Conservation (phyloP, 106 monocot species). For the Gastrodia elata region DNA sequence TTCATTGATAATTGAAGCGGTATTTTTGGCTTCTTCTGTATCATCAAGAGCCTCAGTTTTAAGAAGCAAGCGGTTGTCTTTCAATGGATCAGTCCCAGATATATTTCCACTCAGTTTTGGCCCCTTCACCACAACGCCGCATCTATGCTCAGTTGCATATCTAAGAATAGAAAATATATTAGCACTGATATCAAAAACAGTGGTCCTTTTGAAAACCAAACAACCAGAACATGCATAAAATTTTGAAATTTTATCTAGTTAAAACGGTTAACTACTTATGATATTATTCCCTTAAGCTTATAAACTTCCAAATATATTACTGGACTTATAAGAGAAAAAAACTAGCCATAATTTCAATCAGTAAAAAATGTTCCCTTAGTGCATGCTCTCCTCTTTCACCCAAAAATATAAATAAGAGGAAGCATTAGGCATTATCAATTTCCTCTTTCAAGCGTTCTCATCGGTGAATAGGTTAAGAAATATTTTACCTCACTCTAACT, state of each 20-base stretch:
- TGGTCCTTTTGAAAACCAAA: not conserved
- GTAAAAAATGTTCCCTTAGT: not conserved
- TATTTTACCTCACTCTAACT: constrained; percentile 80
- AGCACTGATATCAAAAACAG: not conserved
- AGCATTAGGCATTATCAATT: not conserved
- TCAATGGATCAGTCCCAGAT: constrained; percentile 94
- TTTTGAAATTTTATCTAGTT: not conserved
- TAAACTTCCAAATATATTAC: not conserved
- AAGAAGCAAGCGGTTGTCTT: constrained; percentile 85
- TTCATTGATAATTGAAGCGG: constrained; percentile 80
- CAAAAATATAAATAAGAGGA: too few relatives aligned
- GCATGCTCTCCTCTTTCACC: not conserved
- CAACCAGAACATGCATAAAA: not conserved
- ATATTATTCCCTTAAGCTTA: not conserved
- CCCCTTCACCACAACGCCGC: constrained; percentile 97
- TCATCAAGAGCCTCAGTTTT: constrained; percentile 86
- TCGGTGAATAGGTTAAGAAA: not conserved
- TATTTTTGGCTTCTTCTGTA: constrained; percentile 80
- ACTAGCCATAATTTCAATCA: not conserved
- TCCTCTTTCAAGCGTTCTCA: not conserved
- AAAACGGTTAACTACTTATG: not conserved
- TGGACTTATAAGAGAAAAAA: not conserved
- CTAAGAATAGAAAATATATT: constrained; percentile 25
- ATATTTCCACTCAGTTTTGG: constrained; percentile 97
- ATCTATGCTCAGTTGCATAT: constrained; percentile 98